Evolutionary conservation across 2,329 filamentous ascomycete species (phyloP).

Genomic region (Neobulgaria alba): DNA sequence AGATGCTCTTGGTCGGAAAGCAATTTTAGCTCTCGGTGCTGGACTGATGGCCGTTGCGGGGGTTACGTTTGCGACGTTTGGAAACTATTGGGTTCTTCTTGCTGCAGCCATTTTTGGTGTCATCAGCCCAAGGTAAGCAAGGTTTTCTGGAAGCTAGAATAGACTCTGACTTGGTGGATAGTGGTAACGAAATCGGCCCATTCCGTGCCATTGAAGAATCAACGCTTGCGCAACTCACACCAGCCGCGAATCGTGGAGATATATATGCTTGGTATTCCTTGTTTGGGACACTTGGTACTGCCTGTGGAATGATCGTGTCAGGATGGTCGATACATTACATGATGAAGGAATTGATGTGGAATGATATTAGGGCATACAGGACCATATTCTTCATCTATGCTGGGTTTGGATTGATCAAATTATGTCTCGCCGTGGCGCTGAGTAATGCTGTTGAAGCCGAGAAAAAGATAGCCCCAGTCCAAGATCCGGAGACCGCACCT

Average conservation of each 20-base stretch:
- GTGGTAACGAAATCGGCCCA: constrained; percentile 55
- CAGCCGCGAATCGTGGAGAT: constrained; percentile 38
- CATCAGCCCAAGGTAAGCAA: constrained; percentile 43
- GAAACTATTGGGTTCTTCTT: constrained; percentile 50
- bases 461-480: constrained; percentile 26
- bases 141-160: background rate
- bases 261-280: constrained; percentile 56
- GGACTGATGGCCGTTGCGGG: constrained; percentile 48
- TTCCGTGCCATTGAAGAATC: constrained; percentile 55
- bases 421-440: constrained; percentile 42
- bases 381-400: constrained; percentile 50
- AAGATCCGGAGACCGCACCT: constrained; percentile 23
- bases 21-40: constrained; percentile 44
- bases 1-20: constrained; percentile 45
- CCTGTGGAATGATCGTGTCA: constrained; percentile 47
- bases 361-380: constrained; percentile 40
- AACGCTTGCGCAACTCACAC: constrained; percentile 47
- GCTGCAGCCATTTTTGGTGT: constrained; percentile 50
- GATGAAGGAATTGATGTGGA: constrained; percentile 35
- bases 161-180: constrained; percentile 19
- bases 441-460: constrained; percentile 34
- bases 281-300: constrained; percentile 48
- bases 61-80: constrained; percentile 41
- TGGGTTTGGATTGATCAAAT: constrained; percentile 46
- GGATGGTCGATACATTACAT: constrained; percentile 52